Percentiles rank a stretch among this genome's conserved stretches.
Conservation (phyloP, 208 protist genomes). For the Naegleria gruberi region DNA sequence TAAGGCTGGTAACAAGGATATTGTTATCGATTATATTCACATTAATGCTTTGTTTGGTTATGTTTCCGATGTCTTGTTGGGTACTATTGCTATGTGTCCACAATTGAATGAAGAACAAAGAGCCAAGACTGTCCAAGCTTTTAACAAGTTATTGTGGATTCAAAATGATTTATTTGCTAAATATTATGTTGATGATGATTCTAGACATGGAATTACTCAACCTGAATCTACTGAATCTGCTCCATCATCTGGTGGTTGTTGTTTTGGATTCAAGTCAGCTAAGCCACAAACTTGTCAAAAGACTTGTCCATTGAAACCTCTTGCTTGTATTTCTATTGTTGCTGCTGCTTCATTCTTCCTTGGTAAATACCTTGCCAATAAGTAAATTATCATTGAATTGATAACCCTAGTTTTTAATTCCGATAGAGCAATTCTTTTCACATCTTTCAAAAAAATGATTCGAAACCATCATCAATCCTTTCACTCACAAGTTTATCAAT, state of each 20-base stretch:
- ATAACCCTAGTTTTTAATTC: background rate
- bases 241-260: background rate
- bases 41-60: conserved; percentile 4
- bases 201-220: background rate
- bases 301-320: background rate
- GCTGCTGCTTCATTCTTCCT: background rate
- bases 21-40: conserved; percentile 18
- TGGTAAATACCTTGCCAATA: background rate
- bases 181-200: conserved; percentile 1
- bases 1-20: conserved; percentile 1
- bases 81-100: background rate
- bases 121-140: background rate
- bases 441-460: too few relatives aligned
- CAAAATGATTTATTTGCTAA: conserved; percentile 23
- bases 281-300: too few relatives aligned
- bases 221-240: background rate
- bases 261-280: background rate
- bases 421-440: too few relatives aligned
- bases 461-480: background rate
- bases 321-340: background rate
- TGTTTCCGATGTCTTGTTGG: background rate
- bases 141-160: conserved; percentile 22
- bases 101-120: background rate
- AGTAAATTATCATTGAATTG: background rate
- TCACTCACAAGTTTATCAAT: background rate